Evolutionary conservation across 176 grass and related monocot genomes (phyloP).

Genomic region (Poa pratensis): DNA sequence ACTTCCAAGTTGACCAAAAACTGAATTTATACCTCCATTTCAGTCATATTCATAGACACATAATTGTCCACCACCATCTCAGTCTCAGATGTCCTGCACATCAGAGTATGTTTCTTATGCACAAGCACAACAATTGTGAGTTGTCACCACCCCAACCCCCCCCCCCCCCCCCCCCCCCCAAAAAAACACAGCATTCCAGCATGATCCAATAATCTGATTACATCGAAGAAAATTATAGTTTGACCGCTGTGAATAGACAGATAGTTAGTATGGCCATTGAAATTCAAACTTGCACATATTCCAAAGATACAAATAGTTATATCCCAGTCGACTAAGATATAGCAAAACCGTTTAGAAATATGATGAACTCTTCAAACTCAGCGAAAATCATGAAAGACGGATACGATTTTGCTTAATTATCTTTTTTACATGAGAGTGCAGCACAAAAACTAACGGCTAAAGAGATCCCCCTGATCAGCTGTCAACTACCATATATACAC

Average conservation of each 20-base stretch:
- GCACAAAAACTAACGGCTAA: neutral
- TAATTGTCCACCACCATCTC: constrained; percentile 26
- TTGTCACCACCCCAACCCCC: too few species aligned
- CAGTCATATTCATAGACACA: neutral
- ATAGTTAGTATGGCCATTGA: neutral
- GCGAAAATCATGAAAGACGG: neutral
- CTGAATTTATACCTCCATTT: constrained; percentile 39
- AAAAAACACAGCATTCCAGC: neutral
- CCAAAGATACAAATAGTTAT: neutral
- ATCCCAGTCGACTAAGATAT: neutral
- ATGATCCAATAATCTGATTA: too few species aligned
- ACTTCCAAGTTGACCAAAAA: neutral
- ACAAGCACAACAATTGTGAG: neutral
- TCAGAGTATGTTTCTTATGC: neutral
- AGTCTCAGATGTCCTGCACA: neutral
- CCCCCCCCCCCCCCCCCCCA: too few species aligned
- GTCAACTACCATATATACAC: constrained; percentile 1
- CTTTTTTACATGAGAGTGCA: neutral
- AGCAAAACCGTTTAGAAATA: neutral
- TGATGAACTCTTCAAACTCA: neutral
- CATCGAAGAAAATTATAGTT: too few species aligned
- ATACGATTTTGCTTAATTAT: neutral
- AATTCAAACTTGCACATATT: neutral
- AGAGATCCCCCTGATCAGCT: neutral
- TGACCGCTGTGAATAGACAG: too few species aligned